phyloP scores from a whole-genome alignment of 306 rosid species.

The Vachellia pachyceras region DNA sequence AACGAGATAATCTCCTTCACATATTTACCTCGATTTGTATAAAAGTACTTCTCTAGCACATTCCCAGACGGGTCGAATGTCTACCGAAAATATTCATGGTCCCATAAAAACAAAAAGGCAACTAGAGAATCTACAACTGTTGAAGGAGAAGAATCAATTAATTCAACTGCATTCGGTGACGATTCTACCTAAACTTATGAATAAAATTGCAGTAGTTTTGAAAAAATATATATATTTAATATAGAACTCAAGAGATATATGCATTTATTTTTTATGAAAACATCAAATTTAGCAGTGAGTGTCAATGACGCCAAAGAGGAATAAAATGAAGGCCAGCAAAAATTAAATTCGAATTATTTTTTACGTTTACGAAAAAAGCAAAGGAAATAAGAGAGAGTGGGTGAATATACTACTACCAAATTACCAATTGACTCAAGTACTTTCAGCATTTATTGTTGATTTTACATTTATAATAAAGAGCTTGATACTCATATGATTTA shows the following conservation, averaged over 20 bases:
- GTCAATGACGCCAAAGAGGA: not conserved
- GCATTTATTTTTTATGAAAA: not conserved
- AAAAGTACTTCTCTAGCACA: too few species aligned
- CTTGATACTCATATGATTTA: not conserved
- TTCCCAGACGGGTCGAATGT: too few species aligned
- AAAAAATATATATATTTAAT: not conserved
- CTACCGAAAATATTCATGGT: not conserved
- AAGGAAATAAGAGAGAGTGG: not conserved
- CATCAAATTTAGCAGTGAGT: not conserved
- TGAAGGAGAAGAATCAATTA: not conserved
- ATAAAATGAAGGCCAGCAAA: not conserved
- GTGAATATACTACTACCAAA: not conserved
- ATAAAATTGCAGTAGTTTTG: not conserved
- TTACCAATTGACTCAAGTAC: not conserved
- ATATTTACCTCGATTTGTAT: too few species aligned
- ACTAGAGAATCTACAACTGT: not conserved
- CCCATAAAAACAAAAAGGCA: not conserved
- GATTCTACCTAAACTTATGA: slow-evolving; percentile 2
- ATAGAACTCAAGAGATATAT: not conserved
- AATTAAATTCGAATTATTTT: too few species aligned
- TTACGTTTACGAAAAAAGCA: not conserved
- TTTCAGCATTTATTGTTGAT: not conserved
- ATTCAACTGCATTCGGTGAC: not conserved
- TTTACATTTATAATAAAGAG: not conserved
- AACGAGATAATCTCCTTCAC: too few species aligned